Percentiles rank a stretch among this genome's conserved stretches.
Conservation (phyloP, 768 basidiomycete genomes). For the Boletus tylopilopsis region DNA sequence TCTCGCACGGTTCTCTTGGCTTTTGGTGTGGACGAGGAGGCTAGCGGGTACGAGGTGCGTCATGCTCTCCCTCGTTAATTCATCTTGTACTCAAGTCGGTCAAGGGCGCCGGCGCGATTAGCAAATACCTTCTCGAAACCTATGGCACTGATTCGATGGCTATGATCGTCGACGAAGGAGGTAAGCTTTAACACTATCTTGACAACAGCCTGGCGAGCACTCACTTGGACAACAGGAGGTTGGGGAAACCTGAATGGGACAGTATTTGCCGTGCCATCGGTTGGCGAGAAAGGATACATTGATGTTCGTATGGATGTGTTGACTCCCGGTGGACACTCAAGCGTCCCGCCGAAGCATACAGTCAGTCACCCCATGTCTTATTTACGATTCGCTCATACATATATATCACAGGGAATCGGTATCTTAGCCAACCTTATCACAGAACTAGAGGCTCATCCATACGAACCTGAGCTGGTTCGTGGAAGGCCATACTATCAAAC, state of each 20-base stretch:
- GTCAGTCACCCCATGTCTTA: slow-evolving; percentile 22
- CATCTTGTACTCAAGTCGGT: neutral
- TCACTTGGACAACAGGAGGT: slow-evolving; percentile 23
- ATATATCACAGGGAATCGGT: slow-evolving; percentile 38
- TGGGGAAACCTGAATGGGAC: slow-evolving; percentile 27
- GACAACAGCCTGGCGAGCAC: neutral
- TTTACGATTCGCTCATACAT: neutral
- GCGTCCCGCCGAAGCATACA: slow-evolving; percentile 50
- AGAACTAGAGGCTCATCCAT: slow-evolving; percentile 45
- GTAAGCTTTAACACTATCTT: slow-evolving; percentile 18
- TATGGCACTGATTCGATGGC: slow-evolving; percentile 48
- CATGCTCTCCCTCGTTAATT: too few species aligned
- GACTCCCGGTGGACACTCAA: slow-evolving; percentile 53
- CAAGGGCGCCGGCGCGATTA: slow-evolving; percentile 44
- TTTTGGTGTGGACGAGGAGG: slow-evolving; percentile 46
- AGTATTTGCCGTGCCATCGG: slow-evolving; percentile 29
- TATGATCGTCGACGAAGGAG: slow-evolving; percentile 58
- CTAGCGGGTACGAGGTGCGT: slow-evolving; percentile 36
- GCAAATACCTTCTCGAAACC: slow-evolving; percentile 34
- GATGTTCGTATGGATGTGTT: slow-evolving; percentile 40
- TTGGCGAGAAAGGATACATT: slow-evolving; percentile 43
- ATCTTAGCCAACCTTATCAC: slow-evolving; percentile 47
- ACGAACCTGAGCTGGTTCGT: slow-evolving; percentile 27
- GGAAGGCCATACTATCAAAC: slow-evolving; percentile 26
- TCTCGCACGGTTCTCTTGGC: slow-evolving; percentile 30